Evolutionary conservation across 768 basidiomycete genomes (phyloP), one percentile per base, ranked within the genome.

Genomic region (Dacryopinax spathularia): DNA sequence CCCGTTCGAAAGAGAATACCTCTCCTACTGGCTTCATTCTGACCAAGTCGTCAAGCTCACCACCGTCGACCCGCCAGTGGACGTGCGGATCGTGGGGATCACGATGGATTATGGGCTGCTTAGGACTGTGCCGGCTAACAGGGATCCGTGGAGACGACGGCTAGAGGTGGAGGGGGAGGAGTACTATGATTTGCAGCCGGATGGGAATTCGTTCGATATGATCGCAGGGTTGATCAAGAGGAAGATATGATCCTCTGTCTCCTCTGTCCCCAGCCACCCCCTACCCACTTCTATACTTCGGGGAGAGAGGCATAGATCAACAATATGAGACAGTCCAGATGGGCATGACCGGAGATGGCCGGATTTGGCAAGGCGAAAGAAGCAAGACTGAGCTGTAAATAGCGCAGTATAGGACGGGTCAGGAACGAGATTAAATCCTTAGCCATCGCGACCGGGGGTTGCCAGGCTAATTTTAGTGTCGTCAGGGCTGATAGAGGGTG

Each of bases 141-240:
- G 65, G 20, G 75, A 77, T 31, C 72, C 67, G 2, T 70, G 65
- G 71, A 74, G 22, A 73, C 70, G 72, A 60, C 65, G 29, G 41
- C 67, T 64, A 67, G 71, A 37, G 69, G 44, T 68, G 33, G 64
- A 35, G 60, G 75, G 63, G 63, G 73, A 65, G 29, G 78, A 76
- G 27, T 94, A 81, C 70, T 86, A 97, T 61, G 93, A 99, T 73
- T 74, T 99, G 20, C 96, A 96, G 72, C 96, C 96, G 1, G 93
- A 97, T 70, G 91, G 93, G 60, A 99, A 99, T 72, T 91, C 91
- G 69, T 98, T 98, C 68, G 95, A 98, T 74, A 78, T 97, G 67
- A 88, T 96, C 88, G 81, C 84, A 34, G 91, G 91, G 33, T 72
- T 95, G 73, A 94, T 95, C 68, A 87, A 76, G 70, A 69, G 76